Base-by-base conservation (phyloP, 2,329 filamentous ascomycete genomes). In the Lachnellula suecica region DNA sequence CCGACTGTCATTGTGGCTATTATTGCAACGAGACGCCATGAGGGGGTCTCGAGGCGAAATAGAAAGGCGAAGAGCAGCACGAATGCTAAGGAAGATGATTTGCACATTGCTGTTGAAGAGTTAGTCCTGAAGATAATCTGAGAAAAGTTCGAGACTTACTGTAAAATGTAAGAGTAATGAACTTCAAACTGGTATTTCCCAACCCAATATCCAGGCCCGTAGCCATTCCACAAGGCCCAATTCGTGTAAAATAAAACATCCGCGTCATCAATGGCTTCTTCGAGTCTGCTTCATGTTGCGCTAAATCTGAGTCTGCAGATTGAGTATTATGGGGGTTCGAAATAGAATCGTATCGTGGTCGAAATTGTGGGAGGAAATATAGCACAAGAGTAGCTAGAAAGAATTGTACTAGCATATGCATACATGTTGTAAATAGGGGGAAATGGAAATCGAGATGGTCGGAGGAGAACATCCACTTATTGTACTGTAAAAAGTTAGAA, bases 401-500 rank as follows among this genome's bases (percentile, higher is more conserved):
- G 71, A 97, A 97, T 69, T 99, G 94, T 45, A 99, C 91, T 20
- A 92, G 75, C 92, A 97, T 97, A 74, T 99, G 94, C 69, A 94
- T 78, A 59, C 90, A 89, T 3, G 94, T 99, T 10, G 92, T 96
- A 72, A 97, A 97, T 45, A 99, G 81, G 35, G 94, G 94, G 66
- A 94, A 97, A 47, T 89, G 86, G 69, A 99, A 99, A 71, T 97
- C 87, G 62, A 95, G 82, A 60, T 88, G 84, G 61, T 87, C 81
- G 56, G 87, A 81, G 65, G 89, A 89, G 73, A 99, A 97, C 93
- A 99, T 97, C 94, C 94, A 97, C 75, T 97, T 97, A 80, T 99
- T 99, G 78, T 97, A 99, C 87, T 94, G 62, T 34, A 20, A 25
- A 35, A 41, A 8, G 11, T 15, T 29, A 47, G 54, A 52, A 60